Base-by-base conservation (phyloP, 2,329 filamentous ascomycete species). In the Nemania diffusa region DNA sequence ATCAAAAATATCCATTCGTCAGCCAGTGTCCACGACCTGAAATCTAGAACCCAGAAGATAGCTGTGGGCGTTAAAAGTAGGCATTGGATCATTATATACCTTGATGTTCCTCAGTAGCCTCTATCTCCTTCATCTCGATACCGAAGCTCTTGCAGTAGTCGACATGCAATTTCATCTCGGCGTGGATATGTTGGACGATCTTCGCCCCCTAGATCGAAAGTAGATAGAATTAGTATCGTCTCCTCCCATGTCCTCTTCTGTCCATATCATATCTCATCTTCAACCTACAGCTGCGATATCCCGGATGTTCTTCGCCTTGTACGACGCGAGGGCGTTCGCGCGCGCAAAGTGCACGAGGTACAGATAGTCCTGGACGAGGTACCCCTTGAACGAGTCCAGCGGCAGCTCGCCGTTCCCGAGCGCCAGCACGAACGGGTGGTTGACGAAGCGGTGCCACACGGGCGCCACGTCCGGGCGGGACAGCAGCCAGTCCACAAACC, bases 321-420 rank as follows among this genome's bases (percentile, higher is more conserved):
- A 97, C 0, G 91, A 90, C 2, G 92, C 92, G 8, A 98, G 84
- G 7, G 93, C 91, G 77, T 94, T 95, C 52, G 94, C 94, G 72
- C 95, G 86, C 1, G 94, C 90, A 79, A 97, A 98, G 75, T 97
- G 94, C 53, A 96, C 92, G 50, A 97, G 82, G 75, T 96, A 98
- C 4, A 97, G 84, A 75, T 97, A 97, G 75, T 98, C 95, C 74
- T 98, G 95, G 9, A 96, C 86, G 63, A 98, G 88, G 77, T 97
- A 98, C 44, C 91, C 87, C 78, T 94, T 96, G 83, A 97, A 98
- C 0, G 89, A 90, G 50, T 91, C 87, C 0, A 91, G 73, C 0
- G 92, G 91, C 22, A 98, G 82, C 7, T 87, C 91, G 0, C 93
- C 94, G 65, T 91, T 84, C 0, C 91, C 94, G 75, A 98, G 83